Evolutionary conservation across 768 basidiomycete species (phyloP).

Genomic region (Naganishia antarctica): DNA sequence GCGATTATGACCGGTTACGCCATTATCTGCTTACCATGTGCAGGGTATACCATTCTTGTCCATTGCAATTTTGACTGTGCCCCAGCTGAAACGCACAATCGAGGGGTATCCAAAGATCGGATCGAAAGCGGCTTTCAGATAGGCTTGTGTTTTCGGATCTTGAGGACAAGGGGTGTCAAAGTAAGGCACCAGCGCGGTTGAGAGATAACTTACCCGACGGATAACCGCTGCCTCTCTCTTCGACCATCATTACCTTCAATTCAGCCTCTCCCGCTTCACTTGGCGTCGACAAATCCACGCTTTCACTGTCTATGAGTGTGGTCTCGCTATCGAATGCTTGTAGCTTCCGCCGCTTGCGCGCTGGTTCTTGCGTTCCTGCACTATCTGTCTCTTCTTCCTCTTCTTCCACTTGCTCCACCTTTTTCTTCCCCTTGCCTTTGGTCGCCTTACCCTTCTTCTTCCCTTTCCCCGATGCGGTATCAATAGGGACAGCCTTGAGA

Average conservation of each 20-base stretch:
- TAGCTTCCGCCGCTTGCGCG: constrained; percentile 1
- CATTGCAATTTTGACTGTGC: constrained; percentile 76
- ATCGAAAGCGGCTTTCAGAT: constrained; percentile 70
- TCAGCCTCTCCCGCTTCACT: constrained; percentile 24
- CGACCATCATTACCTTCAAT: constrained; percentile 28
- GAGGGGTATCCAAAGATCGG: constrained; percentile 89
- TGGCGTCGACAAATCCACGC: constrained; percentile 55
- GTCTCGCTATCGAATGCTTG: constrained; percentile 22
- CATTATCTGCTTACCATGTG: constrained; percentile 61
- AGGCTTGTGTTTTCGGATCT: constrained; percentile 90
- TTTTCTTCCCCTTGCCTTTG: constrained; percentile 47
- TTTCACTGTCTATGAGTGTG: constrained; percentile 1
- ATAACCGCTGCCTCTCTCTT: constrained; percentile 73
- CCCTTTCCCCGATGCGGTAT: background rate
- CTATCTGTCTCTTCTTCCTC: constrained; percentile 31
- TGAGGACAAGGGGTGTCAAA: constrained; percentile 3
- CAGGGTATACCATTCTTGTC: constrained; percentile 73
- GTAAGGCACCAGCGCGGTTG: background rate
- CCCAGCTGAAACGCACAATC: constrained; percentile 90
- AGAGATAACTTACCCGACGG: constrained; percentile 62
- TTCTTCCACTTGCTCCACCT: constrained; percentile 38
- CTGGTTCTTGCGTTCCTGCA: constrained; percentile 3
- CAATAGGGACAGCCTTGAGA: constrained; percentile 24
- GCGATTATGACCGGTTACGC: constrained; percentile 1
- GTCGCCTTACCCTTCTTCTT: constrained; percentile 5